Conservation (phyloP, 208 protist genomes). For the Porcisia hertigi region DNA sequence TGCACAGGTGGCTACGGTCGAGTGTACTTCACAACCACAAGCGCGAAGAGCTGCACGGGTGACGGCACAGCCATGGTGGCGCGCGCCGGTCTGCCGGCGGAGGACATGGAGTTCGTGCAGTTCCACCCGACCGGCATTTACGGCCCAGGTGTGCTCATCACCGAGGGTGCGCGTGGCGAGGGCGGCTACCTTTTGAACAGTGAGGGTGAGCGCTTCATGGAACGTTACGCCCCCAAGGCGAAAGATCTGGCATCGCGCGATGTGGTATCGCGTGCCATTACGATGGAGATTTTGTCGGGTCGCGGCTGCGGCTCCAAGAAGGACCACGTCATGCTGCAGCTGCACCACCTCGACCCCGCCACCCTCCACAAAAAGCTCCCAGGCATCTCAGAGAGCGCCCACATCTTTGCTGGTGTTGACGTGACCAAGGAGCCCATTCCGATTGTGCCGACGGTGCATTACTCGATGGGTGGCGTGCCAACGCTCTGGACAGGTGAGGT, state of each 20-base stretch:
- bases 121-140: conserved; percentile 99
- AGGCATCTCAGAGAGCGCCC: conserved; percentile 98
- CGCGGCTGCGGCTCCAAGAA: conserved; percentile 94
- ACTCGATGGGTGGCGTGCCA: conserved; percentile 98
- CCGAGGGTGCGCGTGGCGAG: conserved; percentile 96
- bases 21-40: conserved; percentile 97
- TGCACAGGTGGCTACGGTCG: conserved; percentile 98
- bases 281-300: conserved; percentile 97
- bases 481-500: conserved; percentile 94
- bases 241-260: conserved; percentile 99
- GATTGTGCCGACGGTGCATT: conserved; percentile 99
- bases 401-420: conserved; percentile 99
- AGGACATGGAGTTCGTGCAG: conserved; percentile 99
- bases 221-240: conserved; percentile 98
- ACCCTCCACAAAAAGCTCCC: conserved; percentile 97
- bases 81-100: conserved; percentile 96
- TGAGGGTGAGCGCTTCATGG: conserved; percentile 99
- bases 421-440: conserved; percentile 99
- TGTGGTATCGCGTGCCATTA: conserved; percentile 99
- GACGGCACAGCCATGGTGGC: conserved; percentile 98
- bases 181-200: conserved; percentile 98
- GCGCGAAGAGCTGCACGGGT: conserved; percentile 99
- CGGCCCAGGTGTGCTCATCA: conserved; percentile 99
- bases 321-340: conserved; percentile 98
- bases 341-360: conserved; percentile 97